Evolutionary conservation across 768 basidiomycete species (phyloP), one percentile per base, ranked within the genome.

Genomic region (Tephrocybe rancida): DNA sequence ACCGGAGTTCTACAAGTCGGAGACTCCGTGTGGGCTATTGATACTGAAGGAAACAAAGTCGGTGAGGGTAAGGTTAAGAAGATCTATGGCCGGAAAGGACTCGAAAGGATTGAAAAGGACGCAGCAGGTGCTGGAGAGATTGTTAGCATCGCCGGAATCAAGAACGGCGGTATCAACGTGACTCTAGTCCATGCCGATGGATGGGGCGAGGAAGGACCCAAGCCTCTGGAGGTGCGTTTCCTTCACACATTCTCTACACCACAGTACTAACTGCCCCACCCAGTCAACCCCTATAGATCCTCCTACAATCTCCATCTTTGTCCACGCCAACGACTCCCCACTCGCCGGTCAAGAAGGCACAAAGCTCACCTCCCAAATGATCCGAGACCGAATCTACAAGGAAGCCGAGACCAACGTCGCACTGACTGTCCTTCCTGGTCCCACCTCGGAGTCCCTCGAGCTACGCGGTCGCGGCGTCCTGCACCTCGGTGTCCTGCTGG

Each of bases 361-460:
- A 5, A 81, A 79, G 60, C 72, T 81, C 44, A 81, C 79, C 5
- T 78, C 76, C 1, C 79, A 79, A 57, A 48, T 79, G 26, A 74
- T 81, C 60, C 73, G 75, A 6, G 78, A 81, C 37, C 70, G 78
- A 1, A 75, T 79, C 48, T 69, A 73, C 61, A 77, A 77, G 59
- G 79, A 81, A 64, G 75, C 78, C 2, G 73, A 76, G 52, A 81
- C 79, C n/a, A 79, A 81, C 51, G 77, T 79, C 44, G 78, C 78
- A 0, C 65, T 81, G n/a, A 71, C 68, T 30, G 75, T 81, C 44
- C 68, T 81, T 6, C 79, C 78, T 0, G 78, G 77, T 2, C 77
- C 78, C 1, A 78, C 78, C 8, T 75, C 77, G 26, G 79, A 81
- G 54, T 76, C 76, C 2, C 67, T 81, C 27, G 79, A 79, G 62